Evolutionary conservation across 495 filamentous ascomycete genomes (phyloP), one percentile per base, ranked within the genome.

Genomic region (Neurospora cerealis): DNA sequence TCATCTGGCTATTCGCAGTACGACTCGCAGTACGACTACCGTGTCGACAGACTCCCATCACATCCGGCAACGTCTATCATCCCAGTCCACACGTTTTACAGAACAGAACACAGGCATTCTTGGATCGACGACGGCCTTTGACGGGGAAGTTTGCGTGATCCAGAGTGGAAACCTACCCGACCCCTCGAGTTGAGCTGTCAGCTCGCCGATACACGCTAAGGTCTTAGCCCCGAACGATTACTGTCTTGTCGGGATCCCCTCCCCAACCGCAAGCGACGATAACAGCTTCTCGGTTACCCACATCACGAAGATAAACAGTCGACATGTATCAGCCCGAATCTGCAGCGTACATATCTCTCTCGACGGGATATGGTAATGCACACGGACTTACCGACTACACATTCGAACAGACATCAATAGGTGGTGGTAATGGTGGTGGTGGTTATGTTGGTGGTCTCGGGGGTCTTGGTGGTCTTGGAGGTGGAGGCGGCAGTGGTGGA

Each of bases 241-340:
- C 15, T 60, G 48, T 28, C 48, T 60, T 60, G 48, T 60, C 48
- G 21, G 48, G 48, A 60, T 60, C 48, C 46, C 46, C n/a, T 60
- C 48, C 46, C 11, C 46, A 21, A 11, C 21, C 46, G 21, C 21
- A 54, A 32, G 38, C 73, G 44, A 54, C 46, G 10, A 54, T 54
- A 54, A 54, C 46, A 54, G 21, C 39, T 44, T 46, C 54, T 39
- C 70, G 54, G 41, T 71, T 44, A 62, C 46, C 69, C 17, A 37
- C 60, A 72, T 48, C 66, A 21, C 42, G 3, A 46, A 46, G 40
- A 21, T 7, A 28, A 54, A 28, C 0, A 15, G 48, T 70, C 80
- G 83, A 81, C 81, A 88, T 88, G 87, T 88, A 85, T 81, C 86
- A 87, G 78, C 83, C 87, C 78, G 83, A 87, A 74, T 79, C 86